Conservation (phyloP, 169 alveolate species). For the Plasmodium inui region DNA sequence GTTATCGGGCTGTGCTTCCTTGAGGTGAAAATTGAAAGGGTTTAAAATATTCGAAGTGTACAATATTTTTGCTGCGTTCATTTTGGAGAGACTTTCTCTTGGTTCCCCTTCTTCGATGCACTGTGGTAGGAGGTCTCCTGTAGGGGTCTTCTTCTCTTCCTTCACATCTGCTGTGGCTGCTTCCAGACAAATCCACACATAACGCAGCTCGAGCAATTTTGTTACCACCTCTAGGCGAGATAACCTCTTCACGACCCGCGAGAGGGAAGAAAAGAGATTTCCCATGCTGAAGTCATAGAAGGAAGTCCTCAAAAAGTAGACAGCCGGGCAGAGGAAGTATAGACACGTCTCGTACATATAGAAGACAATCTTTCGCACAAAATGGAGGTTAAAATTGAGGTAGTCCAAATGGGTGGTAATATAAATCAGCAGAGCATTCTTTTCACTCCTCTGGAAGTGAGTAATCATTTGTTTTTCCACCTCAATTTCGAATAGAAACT, state of each 20-base stretch:
- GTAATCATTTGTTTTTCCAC: conserved; percentile 40
- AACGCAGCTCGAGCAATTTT: conserved; percentile 19
- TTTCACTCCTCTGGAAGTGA: conserved; percentile 18
- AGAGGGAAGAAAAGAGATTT: conserved; percentile 9
- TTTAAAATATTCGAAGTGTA: conserved; percentile 20
- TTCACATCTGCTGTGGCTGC: background rate
- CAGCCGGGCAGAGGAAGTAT: conserved; percentile 39
- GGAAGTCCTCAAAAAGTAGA: conserved; percentile 14
- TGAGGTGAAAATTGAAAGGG: conserved; percentile 21
- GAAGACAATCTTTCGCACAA: conserved; percentile 29
- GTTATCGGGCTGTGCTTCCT: background rate
- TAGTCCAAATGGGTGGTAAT: background rate
- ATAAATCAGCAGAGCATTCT: conserved; percentile 15
- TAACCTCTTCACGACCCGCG: conserved; percentile 2
- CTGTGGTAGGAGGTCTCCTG: background rate
- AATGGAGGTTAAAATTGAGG: conserved; percentile 21
- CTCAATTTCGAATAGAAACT: conserved; percentile 54
- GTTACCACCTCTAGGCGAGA: background rate
- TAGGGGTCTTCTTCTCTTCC: background rate
- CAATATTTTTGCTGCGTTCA: background rate
- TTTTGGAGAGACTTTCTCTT: background rate
- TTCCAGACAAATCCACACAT: background rate
- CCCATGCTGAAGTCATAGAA: conserved; percentile 18
- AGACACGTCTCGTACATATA: conserved; percentile 46
- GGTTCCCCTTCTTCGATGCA: background rate